A percentile compares a stretch with the other conserved stretches of the same genome.
phyloP scores from a whole-genome alignment of 1,284 basidiomycete species.

The Rhodotorula sp. region DNA sequence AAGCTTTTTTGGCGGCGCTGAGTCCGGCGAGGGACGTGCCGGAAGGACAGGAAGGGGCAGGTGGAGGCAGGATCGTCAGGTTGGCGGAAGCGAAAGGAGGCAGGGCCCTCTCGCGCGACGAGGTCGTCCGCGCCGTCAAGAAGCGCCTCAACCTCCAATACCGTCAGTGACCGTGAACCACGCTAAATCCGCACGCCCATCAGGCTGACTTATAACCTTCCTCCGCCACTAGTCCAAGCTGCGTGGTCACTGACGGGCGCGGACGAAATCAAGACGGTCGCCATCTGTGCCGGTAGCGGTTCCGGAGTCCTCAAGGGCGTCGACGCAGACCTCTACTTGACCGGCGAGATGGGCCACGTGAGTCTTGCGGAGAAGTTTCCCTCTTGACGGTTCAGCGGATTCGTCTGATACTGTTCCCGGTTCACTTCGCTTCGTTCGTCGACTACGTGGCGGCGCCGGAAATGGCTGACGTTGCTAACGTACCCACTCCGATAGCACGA shows the following conservation, averaged over 20 bases:
- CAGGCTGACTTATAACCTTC: neutral
- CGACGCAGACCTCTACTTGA: conserved; percentile 36
- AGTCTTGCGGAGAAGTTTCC: neutral
- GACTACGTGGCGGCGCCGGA: no score
- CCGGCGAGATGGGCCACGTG: conserved; percentile 39
- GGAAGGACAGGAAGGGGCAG: conserved; percentile 32
- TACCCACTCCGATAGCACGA: conserved; percentile 25
- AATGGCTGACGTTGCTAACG: no score
- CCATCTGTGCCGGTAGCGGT: conserved; percentile 38
- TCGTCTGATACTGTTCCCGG: neutral
- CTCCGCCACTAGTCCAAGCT: conserved; percentile 28
- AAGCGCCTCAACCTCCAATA: conserved; percentile 19
- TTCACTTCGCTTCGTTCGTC: no score
- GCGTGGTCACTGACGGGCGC: conserved; percentile 26
- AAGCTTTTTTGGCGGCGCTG: conserved; percentile 15
- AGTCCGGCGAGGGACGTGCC: conserved; percentile 15
- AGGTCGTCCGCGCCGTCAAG: conserved; percentile 34
- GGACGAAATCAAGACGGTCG: conserved; percentile 23
- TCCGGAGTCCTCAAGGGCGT: conserved; percentile 34
- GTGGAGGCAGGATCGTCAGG: conserved; percentile 31
- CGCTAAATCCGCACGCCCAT: no score
- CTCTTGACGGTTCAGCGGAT: neutral
- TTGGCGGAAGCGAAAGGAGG: conserved; percentile 9
- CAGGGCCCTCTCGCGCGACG: conserved; percentile 1
- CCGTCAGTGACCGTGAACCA: conserved; percentile 9